A percentile compares a stretch with the other conserved stretches of the same genome.
Evolutionary conservation across 1,284 basidiomycete species (phyloP).

Genomic region (Pseudozyma tsukubaensis): DNA sequence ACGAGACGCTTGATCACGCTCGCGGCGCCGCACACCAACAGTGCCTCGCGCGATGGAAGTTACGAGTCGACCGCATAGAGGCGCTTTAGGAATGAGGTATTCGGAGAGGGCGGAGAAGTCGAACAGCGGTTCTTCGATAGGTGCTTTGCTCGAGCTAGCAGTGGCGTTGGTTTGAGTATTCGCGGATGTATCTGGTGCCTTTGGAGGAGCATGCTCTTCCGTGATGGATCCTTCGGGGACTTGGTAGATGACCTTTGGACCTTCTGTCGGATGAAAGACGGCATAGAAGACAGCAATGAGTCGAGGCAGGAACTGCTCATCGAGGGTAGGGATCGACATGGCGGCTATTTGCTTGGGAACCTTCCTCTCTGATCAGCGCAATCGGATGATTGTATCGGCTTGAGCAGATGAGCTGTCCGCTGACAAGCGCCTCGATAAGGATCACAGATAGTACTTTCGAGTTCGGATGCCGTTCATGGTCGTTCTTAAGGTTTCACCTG

Average conservation of each 20-base stretch:
- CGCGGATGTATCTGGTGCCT: slow-evolving; percentile 8
- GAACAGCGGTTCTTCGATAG: slow-evolving; percentile 74
- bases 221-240: slow-evolving; percentile 79
- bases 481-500: too few relatives aligned
- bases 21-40: slow-evolving; percentile 1
- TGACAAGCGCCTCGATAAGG: too few relatives aligned
- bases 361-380: too few relatives aligned
- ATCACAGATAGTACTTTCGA: too few relatives aligned
- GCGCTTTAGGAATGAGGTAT: slow-evolving; percentile 89
- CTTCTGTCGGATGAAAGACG: slow-evolving; percentile 82
- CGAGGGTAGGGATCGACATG: slow-evolving; percentile 46
- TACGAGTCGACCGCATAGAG: slow-evolving; percentile 88
- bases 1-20: slow-evolving; percentile 9
- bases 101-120: slow-evolving; percentile 91
- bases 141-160: slow-evolving; percentile 13
- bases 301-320: slow-evolving; percentile 70
- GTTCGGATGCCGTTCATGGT: too few relatives aligned
- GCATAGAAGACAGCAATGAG: slow-evolving; percentile 89
- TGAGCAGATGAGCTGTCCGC: too few relatives aligned
- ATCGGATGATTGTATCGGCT: too few relatives aligned
- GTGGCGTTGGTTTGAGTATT: slow-evolving; percentile 3
- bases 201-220: slow-evolving; percentile 19
- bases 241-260: slow-evolving; percentile 87
- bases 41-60: slow-evolving; percentile 69
- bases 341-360: too few relatives aligned